Conservation (phyloP, 202 grass and related monocot genomes). For the Zizania palustris region DNA sequence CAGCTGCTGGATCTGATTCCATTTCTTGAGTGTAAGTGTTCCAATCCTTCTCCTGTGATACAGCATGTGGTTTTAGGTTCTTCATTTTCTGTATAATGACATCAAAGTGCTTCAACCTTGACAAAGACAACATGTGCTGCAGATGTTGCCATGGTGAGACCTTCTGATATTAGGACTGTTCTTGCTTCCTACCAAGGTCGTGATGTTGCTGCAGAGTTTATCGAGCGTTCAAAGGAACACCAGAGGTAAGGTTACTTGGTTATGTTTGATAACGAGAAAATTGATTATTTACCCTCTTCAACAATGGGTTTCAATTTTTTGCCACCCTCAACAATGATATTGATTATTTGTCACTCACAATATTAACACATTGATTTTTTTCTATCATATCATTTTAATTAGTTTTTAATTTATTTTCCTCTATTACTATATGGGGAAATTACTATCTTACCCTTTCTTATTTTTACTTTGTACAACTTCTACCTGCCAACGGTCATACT, state of each 20-base stretch:
- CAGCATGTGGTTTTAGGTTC: slow-evolving; percentile 10
- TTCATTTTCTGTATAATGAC: not conserved
- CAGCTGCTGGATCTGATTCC: slow-evolving; percentile 94
- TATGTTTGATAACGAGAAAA: no score
- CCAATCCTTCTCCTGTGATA: slow-evolving; percentile 19
- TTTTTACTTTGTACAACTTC: no score
- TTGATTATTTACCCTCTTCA: no score
- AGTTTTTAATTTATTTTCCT: no score
- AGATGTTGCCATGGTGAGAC: slow-evolving; percentile 75
- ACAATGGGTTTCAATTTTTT: no score
- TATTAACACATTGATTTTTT: no score
- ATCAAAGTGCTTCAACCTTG: slow-evolving; percentile 34
- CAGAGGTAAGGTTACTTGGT: slow-evolving; percentile 65
- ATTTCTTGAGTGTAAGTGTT: slow-evolving; percentile 93
- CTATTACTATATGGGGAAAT: no score
- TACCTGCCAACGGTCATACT: no score
- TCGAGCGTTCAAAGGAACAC: slow-evolving; percentile 78
- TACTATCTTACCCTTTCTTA: no score
- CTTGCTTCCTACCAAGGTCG: slow-evolving; percentile 79
- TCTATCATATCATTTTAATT: no score
- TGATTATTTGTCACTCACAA: no score
- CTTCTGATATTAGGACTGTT: slow-evolving; percentile 69
- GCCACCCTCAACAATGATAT: no score
- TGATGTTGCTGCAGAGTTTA: slow-evolving; percentile 80
- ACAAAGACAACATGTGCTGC: slow-evolving; percentile 33